Percentiles rank a stretch among this genome's conserved stretches.
phyloP scores from a whole-genome alignment of 2,329 filamentous ascomycete genomes.

The Tolypocladium pustulatum region DNA sequence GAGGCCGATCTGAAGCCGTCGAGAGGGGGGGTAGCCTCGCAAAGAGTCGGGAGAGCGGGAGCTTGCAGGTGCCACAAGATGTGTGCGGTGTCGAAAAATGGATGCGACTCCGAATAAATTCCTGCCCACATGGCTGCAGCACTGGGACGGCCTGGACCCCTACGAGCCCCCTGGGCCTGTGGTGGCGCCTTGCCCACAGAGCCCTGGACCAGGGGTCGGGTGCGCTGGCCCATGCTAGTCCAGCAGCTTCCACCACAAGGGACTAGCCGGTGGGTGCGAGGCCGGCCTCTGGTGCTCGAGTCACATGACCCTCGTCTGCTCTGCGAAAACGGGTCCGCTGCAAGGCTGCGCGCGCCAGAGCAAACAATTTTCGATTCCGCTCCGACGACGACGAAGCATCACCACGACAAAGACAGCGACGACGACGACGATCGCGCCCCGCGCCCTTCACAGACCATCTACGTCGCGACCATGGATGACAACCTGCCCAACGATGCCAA shows the following conservation, averaged over 20 bases:
- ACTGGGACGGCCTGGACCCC: background rate
- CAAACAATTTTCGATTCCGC: constrained; percentile 8
- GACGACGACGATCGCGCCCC: background rate
- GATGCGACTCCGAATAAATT: background rate
- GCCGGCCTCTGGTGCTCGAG: background rate
- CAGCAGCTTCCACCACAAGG: no score
- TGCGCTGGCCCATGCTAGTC: background rate
- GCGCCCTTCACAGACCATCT: background rate
- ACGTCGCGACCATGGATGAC: constrained; percentile 23
- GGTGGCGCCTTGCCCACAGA: background rate
- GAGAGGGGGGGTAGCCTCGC: background rate
- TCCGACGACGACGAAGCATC: background rate
- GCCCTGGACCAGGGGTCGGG: background rate
- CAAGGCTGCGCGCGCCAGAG: constrained; percentile 3
- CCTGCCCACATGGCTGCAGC: background rate
- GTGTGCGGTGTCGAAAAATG: constrained; percentile 2
- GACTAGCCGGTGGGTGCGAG: no score
- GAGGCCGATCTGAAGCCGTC: background rate
- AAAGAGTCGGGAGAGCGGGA: constrained; percentile 1
- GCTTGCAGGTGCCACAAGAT: constrained; percentile 3
- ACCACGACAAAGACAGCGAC: background rate
- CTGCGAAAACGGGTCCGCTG: background rate
- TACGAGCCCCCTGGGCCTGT: background rate
- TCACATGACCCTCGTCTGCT: constrained; percentile 3
- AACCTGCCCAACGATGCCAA: constrained; percentile 37